A percentile compares a stretch with the other conserved stretches of the same genome.
These are phyloP conservation scores for Tolypocladium nubicola DNA, from an alignment of 2,329 filamentous ascomycete genomes.

Conservation along the genomic window DNA sequence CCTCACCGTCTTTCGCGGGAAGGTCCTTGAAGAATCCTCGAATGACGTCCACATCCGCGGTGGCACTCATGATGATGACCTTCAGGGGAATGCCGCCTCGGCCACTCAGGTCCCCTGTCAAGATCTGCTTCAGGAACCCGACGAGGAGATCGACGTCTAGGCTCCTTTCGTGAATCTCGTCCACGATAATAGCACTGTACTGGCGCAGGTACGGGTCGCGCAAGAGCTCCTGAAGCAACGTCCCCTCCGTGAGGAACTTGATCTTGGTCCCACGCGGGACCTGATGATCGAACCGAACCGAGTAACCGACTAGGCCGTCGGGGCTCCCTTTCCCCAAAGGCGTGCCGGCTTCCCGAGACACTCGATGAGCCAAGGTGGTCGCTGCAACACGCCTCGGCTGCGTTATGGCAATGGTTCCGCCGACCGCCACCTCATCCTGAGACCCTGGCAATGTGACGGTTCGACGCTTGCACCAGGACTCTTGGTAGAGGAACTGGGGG, in stretches of 20 bases:
- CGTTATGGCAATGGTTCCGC: conserved; percentile 83
- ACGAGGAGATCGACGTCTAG: conserved; percentile 87
- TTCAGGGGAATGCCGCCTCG: conserved; percentile 69
- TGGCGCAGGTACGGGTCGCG: conserved; percentile 70
- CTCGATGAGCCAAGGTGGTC: conserved; percentile 78
- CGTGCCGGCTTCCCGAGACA: conserved; percentile 63
- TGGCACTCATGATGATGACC: conserved; percentile 94
- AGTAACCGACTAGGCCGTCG: conserved; percentile 67
- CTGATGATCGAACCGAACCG: conserved; percentile 85
- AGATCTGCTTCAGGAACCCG: conserved; percentile 75
- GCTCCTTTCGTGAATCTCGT: conserved; percentile 94
- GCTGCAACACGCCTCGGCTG: conserved; percentile 91
- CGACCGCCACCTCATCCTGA: conserved; percentile 40
- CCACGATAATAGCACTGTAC: conserved; percentile 86
- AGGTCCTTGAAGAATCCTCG: conserved; percentile 57
- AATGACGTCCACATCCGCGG: conserved; percentile 75
- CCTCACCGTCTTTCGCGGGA: conserved; percentile 3
- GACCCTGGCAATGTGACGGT: conserved; percentile 36
- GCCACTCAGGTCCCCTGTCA: conserved; percentile 50
- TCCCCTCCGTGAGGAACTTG: conserved; percentile 94
- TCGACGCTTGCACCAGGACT: conserved; percentile 65
- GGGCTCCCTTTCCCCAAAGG: conserved; percentile 31
- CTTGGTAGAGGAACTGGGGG: conserved; percentile 73
- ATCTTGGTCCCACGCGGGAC: conserved; percentile 73
- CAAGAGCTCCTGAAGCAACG: conserved; percentile 88